Conservation (phyloP, 2,329 filamentous ascomycete species). For the Alternaria burnsii region DNA sequence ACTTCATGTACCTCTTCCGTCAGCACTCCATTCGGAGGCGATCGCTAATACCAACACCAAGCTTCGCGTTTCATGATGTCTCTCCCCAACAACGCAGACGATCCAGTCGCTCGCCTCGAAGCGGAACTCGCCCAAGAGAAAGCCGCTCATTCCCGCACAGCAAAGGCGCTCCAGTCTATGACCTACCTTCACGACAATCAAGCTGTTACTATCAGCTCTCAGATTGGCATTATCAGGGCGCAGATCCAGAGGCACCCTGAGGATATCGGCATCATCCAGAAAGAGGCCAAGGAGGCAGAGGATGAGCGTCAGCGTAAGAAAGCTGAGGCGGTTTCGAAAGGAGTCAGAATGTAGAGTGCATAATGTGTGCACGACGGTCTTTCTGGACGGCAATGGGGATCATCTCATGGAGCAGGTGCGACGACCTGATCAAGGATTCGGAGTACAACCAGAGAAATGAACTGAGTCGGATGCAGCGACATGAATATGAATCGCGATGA, state of each 20-base stretch:
- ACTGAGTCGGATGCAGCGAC: background rate
- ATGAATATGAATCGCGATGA: background rate
- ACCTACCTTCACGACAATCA: background rate
- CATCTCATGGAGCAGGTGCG: background rate
- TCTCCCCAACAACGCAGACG: background rate
- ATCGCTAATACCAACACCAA: background rate
- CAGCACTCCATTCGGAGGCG: background rate
- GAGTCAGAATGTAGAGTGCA: background rate
- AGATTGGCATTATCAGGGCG: background rate
- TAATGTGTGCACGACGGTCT: background rate
- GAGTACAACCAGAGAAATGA: background rate
- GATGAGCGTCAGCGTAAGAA: background rate
- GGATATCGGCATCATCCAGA: background rate
- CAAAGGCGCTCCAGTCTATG: background rate
- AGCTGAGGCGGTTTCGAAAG: background rate
- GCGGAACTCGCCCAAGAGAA: background rate
- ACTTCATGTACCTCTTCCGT: background rate
- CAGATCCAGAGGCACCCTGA: constrained; percentile 1
- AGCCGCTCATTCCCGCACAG: background rate
- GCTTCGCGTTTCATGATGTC: background rate
- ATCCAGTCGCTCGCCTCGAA: constrained; percentile 3
- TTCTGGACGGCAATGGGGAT: background rate
- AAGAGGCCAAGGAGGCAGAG: background rate
- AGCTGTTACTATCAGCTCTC: background rate
- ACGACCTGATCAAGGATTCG: background rate